Evolutionary conservation across 1,284 basidiomycete genomes (phyloP).

Genomic region (Thecaphora thlaspeos): DNA sequence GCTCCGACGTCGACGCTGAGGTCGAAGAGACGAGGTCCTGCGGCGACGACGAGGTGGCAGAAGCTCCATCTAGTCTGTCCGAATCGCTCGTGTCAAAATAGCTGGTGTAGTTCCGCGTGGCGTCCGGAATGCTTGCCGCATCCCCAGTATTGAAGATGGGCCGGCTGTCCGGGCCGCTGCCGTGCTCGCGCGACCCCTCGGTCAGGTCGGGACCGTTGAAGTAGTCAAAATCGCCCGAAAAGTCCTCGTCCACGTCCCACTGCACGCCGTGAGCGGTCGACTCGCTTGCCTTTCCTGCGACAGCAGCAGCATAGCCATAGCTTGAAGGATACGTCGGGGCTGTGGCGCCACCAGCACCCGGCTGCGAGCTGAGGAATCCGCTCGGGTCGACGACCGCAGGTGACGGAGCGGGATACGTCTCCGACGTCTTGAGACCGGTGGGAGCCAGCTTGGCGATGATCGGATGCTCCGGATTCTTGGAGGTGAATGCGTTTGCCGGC

Average conservation of each 20-base stretch:
- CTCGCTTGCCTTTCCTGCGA: constrained; percentile 18
- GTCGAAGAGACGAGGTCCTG: constrained; percentile 7
- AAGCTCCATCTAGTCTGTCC: constrained; percentile 29
- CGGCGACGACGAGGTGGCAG: constrained; percentile 34
- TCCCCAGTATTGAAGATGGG: constrained; percentile 42
- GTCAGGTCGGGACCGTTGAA: constrained; percentile 65
- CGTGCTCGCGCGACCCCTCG: constrained; percentile 22
- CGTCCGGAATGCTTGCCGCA: constrained; percentile 40
- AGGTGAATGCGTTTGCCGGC: constrained; percentile 13
- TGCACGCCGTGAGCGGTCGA: constrained; percentile 35
- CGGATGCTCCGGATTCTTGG: constrained; percentile 14
- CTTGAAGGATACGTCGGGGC: constrained; percentile 25
- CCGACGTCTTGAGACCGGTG: constrained; percentile 79
- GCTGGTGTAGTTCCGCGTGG: constrained; percentile 33
- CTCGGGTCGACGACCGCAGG: constrained; percentile 67
- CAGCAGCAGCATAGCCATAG: constrained; percentile 30
- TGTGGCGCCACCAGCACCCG: constrained; percentile 16
- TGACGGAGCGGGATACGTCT: constrained; percentile 59
- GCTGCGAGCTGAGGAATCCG: constrained; percentile 37
- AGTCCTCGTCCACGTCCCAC: constrained; percentile 59
- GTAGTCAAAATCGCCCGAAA: constrained; percentile 67
- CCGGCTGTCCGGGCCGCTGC: constrained; percentile 7
- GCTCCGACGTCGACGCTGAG: constrained; percentile 15
- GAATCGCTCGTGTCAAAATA: constrained; percentile 41
- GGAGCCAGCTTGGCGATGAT: constrained; percentile 95